phyloP scores from a whole-genome alignment of 1,284 basidiomycete genomes.

The Irpex rosettiformis region DNA sequence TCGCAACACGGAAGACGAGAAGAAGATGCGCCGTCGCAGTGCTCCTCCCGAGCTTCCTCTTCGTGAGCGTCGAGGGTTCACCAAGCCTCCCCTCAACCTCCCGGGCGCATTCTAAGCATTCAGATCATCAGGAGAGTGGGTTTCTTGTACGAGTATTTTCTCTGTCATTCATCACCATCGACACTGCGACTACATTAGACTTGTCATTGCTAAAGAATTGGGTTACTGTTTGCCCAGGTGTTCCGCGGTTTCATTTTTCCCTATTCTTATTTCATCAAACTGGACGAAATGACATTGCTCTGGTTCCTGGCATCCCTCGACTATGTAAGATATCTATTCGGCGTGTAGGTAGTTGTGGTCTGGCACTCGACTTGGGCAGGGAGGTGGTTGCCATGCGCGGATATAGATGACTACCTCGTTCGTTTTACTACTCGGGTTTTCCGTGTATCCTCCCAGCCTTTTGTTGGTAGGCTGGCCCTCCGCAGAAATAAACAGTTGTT shows the following conservation, averaged over 20 bases:
- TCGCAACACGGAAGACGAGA: slow-evolving; percentile 28
- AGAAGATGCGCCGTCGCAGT: slow-evolving; percentile 33
- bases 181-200: slow-evolving; percentile 3
- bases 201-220: not conserved
- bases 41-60: slow-evolving; percentile 37
- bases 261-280: not conserved
- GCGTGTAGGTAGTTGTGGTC: slow-evolving; percentile 4
- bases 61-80: slow-evolving; percentile 31
- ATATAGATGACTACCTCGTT: not conserved
- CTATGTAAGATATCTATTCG: slow-evolving; percentile 2
- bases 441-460: not conserved
- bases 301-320: not conserved
- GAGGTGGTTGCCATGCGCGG: not conserved
- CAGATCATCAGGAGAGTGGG: not conserved
- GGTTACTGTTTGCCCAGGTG: not conserved
- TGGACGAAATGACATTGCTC: slow-evolving; percentile 1
- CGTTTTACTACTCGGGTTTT: not conserved
- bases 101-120: slow-evolving; percentile 36
- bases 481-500: not conserved
- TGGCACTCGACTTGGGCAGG: slow-evolving; percentile 3
- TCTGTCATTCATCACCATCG: not conserved
- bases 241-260: not conserved
- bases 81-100: slow-evolving; percentile 32
- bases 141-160: not conserved
- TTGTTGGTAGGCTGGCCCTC: slow-evolving; percentile 3